Percentiles rank a stretch among this genome's conserved stretches.
Conservation (phyloP, 78 protist species). For the Chrysochromulina parva region DNA sequence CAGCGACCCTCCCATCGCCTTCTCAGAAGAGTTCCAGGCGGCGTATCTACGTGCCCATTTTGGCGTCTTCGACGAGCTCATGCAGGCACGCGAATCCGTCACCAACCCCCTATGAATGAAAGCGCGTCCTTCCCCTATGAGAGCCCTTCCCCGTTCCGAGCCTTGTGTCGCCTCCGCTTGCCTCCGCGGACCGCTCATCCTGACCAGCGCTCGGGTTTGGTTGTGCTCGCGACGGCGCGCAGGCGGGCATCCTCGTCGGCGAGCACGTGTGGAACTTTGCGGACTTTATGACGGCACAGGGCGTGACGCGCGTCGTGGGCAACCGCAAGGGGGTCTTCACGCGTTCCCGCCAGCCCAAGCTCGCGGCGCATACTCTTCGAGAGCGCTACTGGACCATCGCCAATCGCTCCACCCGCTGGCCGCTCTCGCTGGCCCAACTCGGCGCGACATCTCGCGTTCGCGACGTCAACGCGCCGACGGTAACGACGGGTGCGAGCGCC, state of each 20-base stretch:
- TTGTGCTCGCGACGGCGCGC: no score
- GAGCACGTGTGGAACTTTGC: background rate
- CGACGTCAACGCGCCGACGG: no score
- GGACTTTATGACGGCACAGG: background rate
- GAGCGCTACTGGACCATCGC: background rate
- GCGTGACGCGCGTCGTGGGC: background rate
- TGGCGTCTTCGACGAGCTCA: background rate
- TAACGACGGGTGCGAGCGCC: no score
- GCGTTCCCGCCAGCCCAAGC: background rate
- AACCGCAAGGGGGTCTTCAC: background rate
- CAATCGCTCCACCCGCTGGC: background rate
- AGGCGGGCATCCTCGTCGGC: background rate
- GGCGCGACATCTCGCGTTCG: no score
- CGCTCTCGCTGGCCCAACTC: no score
- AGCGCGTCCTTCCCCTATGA: no score
- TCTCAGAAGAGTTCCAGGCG: background rate
- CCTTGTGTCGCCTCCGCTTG: no score
- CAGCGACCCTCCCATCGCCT: background rate
- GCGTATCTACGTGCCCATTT: background rate
- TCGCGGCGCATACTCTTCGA: background rate
- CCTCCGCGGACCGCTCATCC: no score
- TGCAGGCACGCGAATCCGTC: no score
- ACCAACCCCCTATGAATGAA: no score
- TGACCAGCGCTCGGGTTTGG: no score
- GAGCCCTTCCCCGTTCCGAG: no score